Evolutionary conservation across 192 early-diverging fungal genomes (phyloP).

Genomic region (Funneliformis geosporum): DNA sequence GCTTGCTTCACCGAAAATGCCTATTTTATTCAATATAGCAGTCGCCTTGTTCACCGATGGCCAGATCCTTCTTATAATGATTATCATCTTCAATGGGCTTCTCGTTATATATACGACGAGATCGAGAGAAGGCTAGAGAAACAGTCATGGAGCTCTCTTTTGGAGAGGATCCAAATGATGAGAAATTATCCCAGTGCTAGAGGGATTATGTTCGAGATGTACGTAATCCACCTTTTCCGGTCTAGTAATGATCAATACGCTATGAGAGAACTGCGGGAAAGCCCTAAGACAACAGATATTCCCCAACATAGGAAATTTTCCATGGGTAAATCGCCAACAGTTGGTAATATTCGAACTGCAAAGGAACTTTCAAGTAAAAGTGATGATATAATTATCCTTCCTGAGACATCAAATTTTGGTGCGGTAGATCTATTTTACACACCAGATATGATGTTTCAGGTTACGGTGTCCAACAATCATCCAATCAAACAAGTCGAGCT

Average conservation of each 20-base stretch:
- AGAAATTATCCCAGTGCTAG: not conserved
- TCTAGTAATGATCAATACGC: not conserved
- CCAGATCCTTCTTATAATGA: not conserved
- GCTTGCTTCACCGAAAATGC: not conserved
- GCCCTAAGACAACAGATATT: not conserved
- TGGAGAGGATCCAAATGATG: not conserved
- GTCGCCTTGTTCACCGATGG: not conserved
- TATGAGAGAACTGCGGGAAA: not conserved
- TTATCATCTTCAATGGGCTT: constrained; percentile 11
- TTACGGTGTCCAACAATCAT: constrained; percentile 4
- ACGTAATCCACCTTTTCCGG: constrained; percentile 14
- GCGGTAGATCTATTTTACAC: not conserved
- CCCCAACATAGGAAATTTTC: not conserved
- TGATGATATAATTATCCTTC: too few species aligned
- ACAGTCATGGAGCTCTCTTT: not conserved
- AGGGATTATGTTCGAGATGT: constrained; percentile 8
- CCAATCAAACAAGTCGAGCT: constrained; percentile 5
- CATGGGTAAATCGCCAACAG: not conserved
- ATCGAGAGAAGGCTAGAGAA: constrained; percentile 1
- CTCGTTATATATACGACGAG: constrained; percentile 9
- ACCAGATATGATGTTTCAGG: constrained; percentile 2
- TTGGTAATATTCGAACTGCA: not conserved
- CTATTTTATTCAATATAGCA: constrained; percentile 4
- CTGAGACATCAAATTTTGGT: not conserved
- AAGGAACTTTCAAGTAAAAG: not conserved